Conservation (phyloP, 208 protist species). For the Trypanosoma mega region DNA sequence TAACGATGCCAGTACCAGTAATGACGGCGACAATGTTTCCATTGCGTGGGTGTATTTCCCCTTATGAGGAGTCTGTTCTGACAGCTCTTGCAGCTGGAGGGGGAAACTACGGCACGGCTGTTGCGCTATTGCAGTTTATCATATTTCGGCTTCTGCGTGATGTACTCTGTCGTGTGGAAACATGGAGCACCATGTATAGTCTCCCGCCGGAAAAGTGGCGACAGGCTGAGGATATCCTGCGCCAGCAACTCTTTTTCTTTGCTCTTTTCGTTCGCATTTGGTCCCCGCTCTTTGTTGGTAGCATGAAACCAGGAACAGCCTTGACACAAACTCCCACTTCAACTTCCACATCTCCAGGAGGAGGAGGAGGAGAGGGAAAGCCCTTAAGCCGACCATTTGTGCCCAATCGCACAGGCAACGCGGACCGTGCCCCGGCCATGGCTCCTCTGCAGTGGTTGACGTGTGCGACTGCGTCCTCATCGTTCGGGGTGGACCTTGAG, state of each 20-base stretch:
- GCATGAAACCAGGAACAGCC: background rate
- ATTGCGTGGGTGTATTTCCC: conserved; percentile 54
- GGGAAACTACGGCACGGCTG: conserved; percentile 70
- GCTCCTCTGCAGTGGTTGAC: conserved; percentile 77
- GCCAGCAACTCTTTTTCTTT: conserved; percentile 88
- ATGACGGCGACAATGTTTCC: conserved; percentile 3
- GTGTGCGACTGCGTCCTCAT: conserved; percentile 27
- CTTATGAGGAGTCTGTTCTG: conserved; percentile 64
- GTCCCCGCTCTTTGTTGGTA: conserved; percentile 73
- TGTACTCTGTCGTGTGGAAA: conserved; percentile 56
- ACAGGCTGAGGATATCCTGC: conserved; percentile 46
- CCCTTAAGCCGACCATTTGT: background rate
- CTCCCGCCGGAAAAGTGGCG: conserved; percentile 38
- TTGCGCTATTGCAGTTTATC: conserved; percentile 75
- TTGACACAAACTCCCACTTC: background rate
- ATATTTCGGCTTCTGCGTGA: conserved; percentile 74
- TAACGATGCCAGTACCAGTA: conserved; percentile 14
- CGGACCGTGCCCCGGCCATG: conserved; percentile 48
- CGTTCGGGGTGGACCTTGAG: conserved; percentile 14
- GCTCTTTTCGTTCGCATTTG: conserved; percentile 67
- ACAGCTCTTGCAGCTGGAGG: conserved; percentile 59
- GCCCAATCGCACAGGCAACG: conserved; percentile 16
- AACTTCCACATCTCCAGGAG: conserved; percentile 14
- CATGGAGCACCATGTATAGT: conserved; percentile 72
- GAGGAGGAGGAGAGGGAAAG: background rate